phyloP scores from a whole-genome alignment of 148 eudicot genomes.

The Pouteria glomerata region DNA sequence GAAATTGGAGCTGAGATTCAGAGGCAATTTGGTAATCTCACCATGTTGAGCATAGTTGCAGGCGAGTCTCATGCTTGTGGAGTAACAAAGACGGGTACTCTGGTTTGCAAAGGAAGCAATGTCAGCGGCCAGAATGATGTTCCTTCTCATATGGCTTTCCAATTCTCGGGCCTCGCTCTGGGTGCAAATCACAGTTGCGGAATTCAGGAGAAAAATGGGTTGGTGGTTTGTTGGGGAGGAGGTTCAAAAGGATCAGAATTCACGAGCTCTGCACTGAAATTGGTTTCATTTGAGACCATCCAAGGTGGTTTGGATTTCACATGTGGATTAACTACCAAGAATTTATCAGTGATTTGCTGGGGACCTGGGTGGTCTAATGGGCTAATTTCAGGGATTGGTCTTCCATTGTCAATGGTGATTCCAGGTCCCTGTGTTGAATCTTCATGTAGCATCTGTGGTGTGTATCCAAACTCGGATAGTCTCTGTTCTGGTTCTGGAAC shows the following conservation, averaged over 20 bases:
- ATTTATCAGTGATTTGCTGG: slow-evolving; percentile 43
- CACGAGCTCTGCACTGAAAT: slow-evolving; percentile 5
- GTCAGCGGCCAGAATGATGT: slow-evolving; percentile 35
- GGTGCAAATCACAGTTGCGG: slow-evolving; percentile 48
- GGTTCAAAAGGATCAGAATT: slow-evolving; percentile 11
- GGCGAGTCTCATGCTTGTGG: slow-evolving; percentile 63
- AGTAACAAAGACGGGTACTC: slow-evolving; percentile 29
- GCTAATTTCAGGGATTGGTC: slow-evolving; percentile 3
- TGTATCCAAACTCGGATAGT: slow-evolving; percentile 30
- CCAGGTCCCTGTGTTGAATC: slow-evolving; percentile 49
- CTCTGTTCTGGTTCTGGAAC: slow-evolving; percentile 37
- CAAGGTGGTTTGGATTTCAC: slow-evolving; percentile 42
- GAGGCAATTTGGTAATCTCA: slow-evolving; percentile 30
- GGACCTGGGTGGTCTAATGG: slow-evolving; percentile 46
- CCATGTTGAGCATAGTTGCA: slow-evolving; percentile 47
- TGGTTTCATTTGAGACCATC: slow-evolving; percentile 36
- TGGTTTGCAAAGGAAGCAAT: slow-evolving; percentile 52
- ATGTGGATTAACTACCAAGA: slow-evolving; percentile 41
- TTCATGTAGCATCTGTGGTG: slow-evolving; percentile 37
- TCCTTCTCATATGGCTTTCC: slow-evolving; percentile 28
- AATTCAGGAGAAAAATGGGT: slow-evolving; percentile 28
- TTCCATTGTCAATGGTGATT: slow-evolving; percentile 33
- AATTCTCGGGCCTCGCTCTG: slow-evolving; percentile 38
- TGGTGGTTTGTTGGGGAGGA: slow-evolving; percentile 56
- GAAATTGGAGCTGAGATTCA: slow-evolving; percentile 42